Percentiles rank a stretch among this genome's conserved stretches.
Evolutionary conservation across 1,284 basidiomycete species (phyloP).

Genomic region (Fomitiporia mediterranea): DNA sequence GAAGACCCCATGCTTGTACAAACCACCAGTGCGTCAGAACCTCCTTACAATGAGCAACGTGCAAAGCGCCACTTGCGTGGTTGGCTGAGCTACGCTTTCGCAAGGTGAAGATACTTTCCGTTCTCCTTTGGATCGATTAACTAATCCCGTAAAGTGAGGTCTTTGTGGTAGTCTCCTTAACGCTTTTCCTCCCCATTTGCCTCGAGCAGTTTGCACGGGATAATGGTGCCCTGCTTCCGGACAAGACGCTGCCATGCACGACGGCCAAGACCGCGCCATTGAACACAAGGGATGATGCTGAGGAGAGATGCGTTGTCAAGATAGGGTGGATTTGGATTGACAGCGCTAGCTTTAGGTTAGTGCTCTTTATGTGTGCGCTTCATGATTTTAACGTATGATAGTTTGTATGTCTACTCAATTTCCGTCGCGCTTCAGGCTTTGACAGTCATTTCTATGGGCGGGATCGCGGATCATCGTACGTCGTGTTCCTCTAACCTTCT

Average conservation of each 20-base stretch:
- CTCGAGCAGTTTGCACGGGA: constrained; percentile 81
- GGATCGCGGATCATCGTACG: constrained; percentile 82
- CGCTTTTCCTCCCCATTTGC: constrained; percentile 77
- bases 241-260: constrained; percentile 48
- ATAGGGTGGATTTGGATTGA: constrained; percentile 80
- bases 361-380: background rate
- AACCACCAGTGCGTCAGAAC: background rate
- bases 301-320: constrained; percentile 65
- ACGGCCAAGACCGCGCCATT: constrained; percentile 22
- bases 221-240: constrained; percentile 69
- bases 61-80: constrained; percentile 45
- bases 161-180: constrained; percentile 75
- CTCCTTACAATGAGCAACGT: constrained; percentile 3
- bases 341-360: constrained; percentile 82
- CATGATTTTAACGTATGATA: constrained; percentile 29
- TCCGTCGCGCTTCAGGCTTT: constrained; percentile 85
- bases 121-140: background rate
- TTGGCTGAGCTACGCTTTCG: constrained; percentile 76
- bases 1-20: background rate
- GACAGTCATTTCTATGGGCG: constrained; percentile 86
- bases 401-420: constrained; percentile 81
- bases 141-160: constrained; percentile 64
- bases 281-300: constrained; percentile 25
- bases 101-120: constrained; percentile 43
- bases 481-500: background rate